These are phyloP conservation scores for Collariella sp. DNA, from an alignment of 495 filamentous ascomycete genomes.

Conservation along the genomic window DNA sequence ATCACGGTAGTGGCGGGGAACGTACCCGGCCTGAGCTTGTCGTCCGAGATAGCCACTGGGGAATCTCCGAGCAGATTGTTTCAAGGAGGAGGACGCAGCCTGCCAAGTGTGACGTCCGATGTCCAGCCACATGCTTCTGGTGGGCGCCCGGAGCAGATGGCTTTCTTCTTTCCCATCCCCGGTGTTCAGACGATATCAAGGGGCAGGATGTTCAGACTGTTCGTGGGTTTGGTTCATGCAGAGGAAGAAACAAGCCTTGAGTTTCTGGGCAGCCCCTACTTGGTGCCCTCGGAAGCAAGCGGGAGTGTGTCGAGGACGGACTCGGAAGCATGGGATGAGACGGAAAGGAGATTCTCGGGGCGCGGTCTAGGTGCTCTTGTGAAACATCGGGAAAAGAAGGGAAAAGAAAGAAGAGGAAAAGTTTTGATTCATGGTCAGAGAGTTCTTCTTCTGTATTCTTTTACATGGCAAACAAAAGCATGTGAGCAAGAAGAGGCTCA, in stretches of 20 bases:
- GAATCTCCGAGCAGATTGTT: not conserved
- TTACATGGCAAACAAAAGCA: no score
- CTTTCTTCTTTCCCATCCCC: not conserved
- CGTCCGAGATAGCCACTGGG: not conserved
- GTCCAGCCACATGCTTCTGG: not conserved
- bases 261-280: not conserved
- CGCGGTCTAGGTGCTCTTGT: not conserved
- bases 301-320: slow-evolving; percentile 1
- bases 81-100: not conserved
- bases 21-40: not conserved
- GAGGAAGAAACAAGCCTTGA: slow-evolving; percentile 15
- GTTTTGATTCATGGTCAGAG: no score
- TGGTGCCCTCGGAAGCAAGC: slow-evolving; percentile 7
- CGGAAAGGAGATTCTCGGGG: not conserved
- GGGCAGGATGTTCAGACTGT: no score
- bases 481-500: no score
- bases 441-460: no score
- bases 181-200: no score
- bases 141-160: not conserved
- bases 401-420: no score
- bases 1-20: not conserved
- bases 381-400: no score
- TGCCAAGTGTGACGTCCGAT: no score
- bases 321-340: slow-evolving; percentile 4
- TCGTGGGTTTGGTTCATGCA: slow-evolving; percentile 21